These are phyloP conservation scores for Trichaptum fuscoviolaceum DNA, from an alignment of 768 basidiomycete genomes.

Conservation along the genomic window DNA sequence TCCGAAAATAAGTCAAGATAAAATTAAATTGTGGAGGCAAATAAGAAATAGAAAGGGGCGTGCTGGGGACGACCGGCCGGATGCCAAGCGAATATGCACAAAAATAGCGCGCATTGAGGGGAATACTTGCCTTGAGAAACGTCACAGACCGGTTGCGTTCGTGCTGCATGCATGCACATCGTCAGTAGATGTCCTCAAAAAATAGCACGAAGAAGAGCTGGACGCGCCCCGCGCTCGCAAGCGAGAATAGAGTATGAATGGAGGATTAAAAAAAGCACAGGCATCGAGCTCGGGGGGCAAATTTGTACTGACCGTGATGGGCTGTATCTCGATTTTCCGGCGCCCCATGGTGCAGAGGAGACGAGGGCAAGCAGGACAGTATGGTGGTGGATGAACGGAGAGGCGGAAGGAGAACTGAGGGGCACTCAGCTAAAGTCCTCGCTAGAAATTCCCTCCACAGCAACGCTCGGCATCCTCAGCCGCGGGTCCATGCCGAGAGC, in stretches of 20 bases:
- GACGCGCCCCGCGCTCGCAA: slow-evolving; percentile 27
- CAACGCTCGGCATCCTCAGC: neutral
- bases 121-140: slow-evolving; percentile 69
- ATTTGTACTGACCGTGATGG: slow-evolving; percentile 59
- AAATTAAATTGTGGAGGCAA: slow-evolving; percentile 30
- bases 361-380: neutral
- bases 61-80: slow-evolving; percentile 46
- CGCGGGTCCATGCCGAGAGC: neutral
- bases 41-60: slow-evolving; percentile 15
- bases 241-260: slow-evolving; percentile 14
- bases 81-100: slow-evolving; percentile 33
- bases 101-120: slow-evolving; percentile 17
- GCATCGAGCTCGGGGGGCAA: slow-evolving; percentile 15
- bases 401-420: neutral
- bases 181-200: slow-evolving; percentile 20
- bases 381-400: neutral
- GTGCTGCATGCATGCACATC: slow-evolving; percentile 53
- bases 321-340: slow-evolving; percentile 79
- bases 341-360: slow-evolving; percentile 36
- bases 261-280: slow-evolving; percentile 6
- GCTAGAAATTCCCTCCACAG: slow-evolving; percentile 5
- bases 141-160: slow-evolving; percentile 89
- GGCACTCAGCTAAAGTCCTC: neutral
- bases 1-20: slow-evolving; percentile 39
- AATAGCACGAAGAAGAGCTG: slow-evolving; percentile 17